Evolutionary conservation across 2,329 filamentous ascomycete genomes (phyloP).

Genomic region (Diaporthe sp.): DNA sequence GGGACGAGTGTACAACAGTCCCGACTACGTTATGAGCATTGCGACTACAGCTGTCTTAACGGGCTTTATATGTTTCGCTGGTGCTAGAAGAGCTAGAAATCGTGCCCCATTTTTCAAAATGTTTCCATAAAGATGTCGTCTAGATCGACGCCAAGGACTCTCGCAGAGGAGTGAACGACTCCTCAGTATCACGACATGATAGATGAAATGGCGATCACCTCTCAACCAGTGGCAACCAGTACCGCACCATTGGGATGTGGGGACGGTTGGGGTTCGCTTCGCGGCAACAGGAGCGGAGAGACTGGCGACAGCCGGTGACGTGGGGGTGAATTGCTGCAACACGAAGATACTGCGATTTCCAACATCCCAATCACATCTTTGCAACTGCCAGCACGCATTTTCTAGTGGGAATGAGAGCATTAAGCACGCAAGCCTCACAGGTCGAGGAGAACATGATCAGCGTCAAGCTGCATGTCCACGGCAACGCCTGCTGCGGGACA

Average conservation of each 20-base stretch:
- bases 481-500: too few relatives aligned
- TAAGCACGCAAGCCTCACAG: neutral
- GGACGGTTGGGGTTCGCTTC: neutral
- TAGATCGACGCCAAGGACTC: neutral
- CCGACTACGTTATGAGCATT: neutral
- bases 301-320: neutral
- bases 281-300: neutral
- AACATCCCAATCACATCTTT: slow-evolving; percentile 1
- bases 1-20: neutral
- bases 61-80: neutral
- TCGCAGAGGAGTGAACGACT: neutral
- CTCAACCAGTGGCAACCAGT: too few relatives aligned
- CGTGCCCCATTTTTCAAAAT: neutral
- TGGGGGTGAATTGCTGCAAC: neutral
- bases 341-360: neutral
- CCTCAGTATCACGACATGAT: neutral
- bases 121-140: neutral
- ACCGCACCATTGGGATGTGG: neutral
- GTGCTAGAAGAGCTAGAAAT: neutral
- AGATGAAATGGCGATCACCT: neutral
- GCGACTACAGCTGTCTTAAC: neutral
- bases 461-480: neutral
- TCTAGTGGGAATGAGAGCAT: slow-evolving; percentile 5
- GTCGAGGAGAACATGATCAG: neutral
- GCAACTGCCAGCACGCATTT: neutral